Base-by-base conservation (phyloP, 805 yeast species). In the Saccharomycopsis amapae region DNA sequence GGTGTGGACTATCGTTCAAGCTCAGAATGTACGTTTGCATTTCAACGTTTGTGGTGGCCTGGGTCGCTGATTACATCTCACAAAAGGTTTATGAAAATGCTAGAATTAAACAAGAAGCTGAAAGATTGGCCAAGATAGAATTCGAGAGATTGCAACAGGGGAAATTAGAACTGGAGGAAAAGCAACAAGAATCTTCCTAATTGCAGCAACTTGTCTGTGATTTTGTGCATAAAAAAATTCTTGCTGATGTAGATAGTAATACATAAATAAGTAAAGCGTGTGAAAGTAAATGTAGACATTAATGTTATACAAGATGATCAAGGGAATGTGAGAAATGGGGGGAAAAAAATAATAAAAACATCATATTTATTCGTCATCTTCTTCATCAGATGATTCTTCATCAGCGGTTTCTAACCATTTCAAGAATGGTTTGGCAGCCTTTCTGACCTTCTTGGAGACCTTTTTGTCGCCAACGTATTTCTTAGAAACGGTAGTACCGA, bases 401-500 rank as follows among this genome's bases (percentile, higher is more conserved):
- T 87, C 96, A 50, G 98, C 97, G 65, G 85, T 89, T 61, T 87
- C 81, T 55, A 93, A 77, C 98, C 98, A 93, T 55, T 83, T 79
- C 53, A 93, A 70, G 68, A 93, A 93, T 25, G 97, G 95, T 68
- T 88, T 89, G 51, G 97, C 97, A 38, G 96, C 93, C 81, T 85
- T 67, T 96, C 85, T 42, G 89, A 95, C 75, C 85, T 90, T 51
- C 71, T 90, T 90, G 44, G 94, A 82, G 28, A 79, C 73, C 39
- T 87, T 95, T 70, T 90, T 93, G 51, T 94, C 85, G 10, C 53
- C 53, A 50, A 93, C 96, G 59, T 81, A 93, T 66, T 88, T 89
- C 72, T 88, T 88, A 44, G 95, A 84, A 40, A 85, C 89, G 66
- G 79, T 88, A 43, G 90, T 76, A 59, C 96, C 97, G 87, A 96